Evolutionary conservation across 257 asterid species (phyloP), one percentile per base, ranked within the genome.

Genomic region (Galeopsis tetrahit): DNA sequence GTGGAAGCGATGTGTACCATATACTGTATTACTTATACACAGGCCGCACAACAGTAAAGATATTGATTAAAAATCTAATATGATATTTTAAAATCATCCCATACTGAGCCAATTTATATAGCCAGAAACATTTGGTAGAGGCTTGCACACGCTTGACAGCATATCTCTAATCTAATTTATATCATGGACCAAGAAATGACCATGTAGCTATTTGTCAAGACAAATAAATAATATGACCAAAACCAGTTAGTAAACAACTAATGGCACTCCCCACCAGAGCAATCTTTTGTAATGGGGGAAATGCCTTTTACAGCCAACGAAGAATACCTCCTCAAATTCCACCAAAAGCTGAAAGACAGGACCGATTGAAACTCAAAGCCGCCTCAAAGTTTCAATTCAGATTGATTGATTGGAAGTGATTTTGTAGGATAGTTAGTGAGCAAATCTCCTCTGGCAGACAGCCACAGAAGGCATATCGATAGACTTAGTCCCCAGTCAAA

Each of bases 381-480:
- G 58, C 56, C 75, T 76, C 63, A 59, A 77, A 56, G 43, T 31
- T 31, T 34, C 57, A n/a, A 58, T 14, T 2, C 31, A 39, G 44
- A 14, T 65, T 53, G 10, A 70, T 46, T 69, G 70, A 48, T 7
- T 2, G 31, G 53, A 53, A 66, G 62, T 10, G 36, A 42, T 1
- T 55, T 43, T 68, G 76, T 9, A 67, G 81, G 81, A 39, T 10
- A 21, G 63, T 55, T 72, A 57, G 56, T 55, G 76, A 72, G 79
- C 78, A 80, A 75, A 76, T 72, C 76, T 80, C 81, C 78, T 67
- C 63, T 62, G 69, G 80, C 80, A 75, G 71, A 58, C 71, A 70
- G 66, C 61, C 49, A 13, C 36, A 13, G 46, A 56, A 63, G 63
- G 57, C 77, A 65, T 3, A 55, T 6, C 17, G 2, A 48, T 48